phyloP scores from a whole-genome alignment of 2,329 filamentous ascomycete species.

The Xylaria digitata region DNA sequence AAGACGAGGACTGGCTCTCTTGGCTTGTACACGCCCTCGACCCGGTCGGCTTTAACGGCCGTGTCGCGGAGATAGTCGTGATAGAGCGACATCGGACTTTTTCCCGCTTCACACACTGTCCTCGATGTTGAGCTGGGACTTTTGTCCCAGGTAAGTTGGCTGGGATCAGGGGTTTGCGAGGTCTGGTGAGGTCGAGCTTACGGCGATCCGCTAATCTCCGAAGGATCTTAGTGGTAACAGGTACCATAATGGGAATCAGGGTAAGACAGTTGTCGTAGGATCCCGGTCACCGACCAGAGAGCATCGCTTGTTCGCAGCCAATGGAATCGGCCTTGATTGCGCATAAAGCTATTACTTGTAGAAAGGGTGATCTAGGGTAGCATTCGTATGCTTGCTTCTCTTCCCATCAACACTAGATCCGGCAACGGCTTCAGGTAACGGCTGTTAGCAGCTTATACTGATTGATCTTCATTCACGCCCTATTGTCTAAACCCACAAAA shows the following conservation, averaged over 20 bases:
- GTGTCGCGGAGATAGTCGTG: conserved; percentile 12
- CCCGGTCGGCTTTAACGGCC: not conserved
- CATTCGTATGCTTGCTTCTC: not conserved
- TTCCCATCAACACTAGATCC: not conserved
- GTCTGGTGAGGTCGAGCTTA: too few species aligned
- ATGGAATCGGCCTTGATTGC: not conserved
- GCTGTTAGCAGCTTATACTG: conserved; percentile 20
- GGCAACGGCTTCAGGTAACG: conserved; percentile 21
- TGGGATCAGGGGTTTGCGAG: not conserved
- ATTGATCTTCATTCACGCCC: conserved; percentile 12
- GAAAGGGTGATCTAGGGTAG: not conserved
- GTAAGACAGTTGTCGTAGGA: not conserved
- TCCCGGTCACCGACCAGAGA: not conserved
- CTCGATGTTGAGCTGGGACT: too few species aligned
- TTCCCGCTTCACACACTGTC: conserved; percentile 8
- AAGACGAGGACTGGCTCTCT: not conserved
- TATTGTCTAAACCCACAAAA: conserved; percentile 12
- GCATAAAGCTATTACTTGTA: not conserved
- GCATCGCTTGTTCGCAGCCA: not conserved
- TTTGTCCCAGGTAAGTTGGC: conserved; percentile 5
- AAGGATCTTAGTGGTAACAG: too few species aligned
- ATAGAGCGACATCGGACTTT: conserved; percentile 26
- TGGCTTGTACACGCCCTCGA: not conserved
- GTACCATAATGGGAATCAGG: not conserved
- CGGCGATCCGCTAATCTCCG: too few species aligned